A percentile compares a stretch with the other conserved stretches of the same genome.
Evolutionary conservation across 148 eudicot genomes (phyloP).

Genomic region (Amaranthus cruentus): DNA sequence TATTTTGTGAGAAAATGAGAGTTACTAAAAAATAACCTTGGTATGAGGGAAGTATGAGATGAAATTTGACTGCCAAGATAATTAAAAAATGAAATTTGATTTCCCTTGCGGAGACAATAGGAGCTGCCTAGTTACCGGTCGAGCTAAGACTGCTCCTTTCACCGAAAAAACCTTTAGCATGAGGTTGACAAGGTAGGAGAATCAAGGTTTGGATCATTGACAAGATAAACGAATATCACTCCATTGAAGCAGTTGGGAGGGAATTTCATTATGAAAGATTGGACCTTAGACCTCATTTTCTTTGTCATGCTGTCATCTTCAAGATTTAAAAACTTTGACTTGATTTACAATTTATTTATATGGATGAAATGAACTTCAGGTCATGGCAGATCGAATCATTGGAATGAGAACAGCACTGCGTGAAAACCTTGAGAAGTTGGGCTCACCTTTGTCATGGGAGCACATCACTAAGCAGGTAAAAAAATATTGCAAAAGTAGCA

Average conservation of each 20-base stretch:
- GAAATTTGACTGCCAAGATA: neutral
- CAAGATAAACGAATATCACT: neutral
- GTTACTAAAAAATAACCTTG: neutral
- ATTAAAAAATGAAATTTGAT: neutral
- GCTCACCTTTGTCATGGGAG: constrained; percentile 93
- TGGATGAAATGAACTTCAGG: constrained; percentile 31
- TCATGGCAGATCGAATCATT: constrained; percentile 93
- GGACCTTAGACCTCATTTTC: neutral
- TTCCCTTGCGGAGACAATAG: neutral
- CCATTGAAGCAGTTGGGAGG: neutral
- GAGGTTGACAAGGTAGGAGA: neutral
- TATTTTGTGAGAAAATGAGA: too few relatives aligned
- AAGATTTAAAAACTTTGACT: neutral
- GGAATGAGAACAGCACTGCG: constrained; percentile 81
- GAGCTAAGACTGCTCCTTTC: neutral
- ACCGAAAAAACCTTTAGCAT: neutral
- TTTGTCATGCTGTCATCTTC: neutral
- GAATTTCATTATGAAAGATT: neutral
- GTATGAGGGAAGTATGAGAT: neutral
- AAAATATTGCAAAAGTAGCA: neutral
- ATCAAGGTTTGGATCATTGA: neutral
- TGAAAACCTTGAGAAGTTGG: constrained; percentile 78
- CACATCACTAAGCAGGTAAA: constrained; percentile 92
- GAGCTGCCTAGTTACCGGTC: neutral
- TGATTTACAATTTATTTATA: neutral